phyloP scores from a whole-genome alignment of 2,329 filamentous ascomycete genomes.

The Aspergillus sp. region DNA sequence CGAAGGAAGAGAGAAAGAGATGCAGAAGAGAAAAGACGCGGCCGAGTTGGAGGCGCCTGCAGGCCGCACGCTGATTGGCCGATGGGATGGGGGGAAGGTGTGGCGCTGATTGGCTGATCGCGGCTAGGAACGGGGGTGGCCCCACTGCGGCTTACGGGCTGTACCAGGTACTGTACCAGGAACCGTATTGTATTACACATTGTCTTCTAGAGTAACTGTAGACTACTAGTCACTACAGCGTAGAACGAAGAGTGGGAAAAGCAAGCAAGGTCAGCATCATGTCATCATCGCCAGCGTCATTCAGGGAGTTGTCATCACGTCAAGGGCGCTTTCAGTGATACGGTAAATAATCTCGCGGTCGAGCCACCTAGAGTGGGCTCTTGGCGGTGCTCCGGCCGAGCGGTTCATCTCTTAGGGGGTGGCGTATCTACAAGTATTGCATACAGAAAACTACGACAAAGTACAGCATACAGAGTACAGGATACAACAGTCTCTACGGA shows the following conservation, averaged over 20 bases:
- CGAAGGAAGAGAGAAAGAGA: slow-evolving; percentile 10
- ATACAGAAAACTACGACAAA: neutral
- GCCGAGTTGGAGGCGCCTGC: slow-evolving; percentile 6
- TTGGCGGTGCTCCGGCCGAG: no score
- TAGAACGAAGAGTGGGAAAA: no score
- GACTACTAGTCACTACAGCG: no score
- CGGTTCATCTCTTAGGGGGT: neutral
- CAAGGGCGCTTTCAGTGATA: no score
- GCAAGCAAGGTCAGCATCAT: no score
- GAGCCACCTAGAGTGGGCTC: no score
- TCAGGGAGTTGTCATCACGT: no score
- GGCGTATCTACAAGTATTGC: neutral
- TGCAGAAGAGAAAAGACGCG: slow-evolving; percentile 7
- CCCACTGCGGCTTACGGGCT: neutral
- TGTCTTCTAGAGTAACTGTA: neutral
- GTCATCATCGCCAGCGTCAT: no score
- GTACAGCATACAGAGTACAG: neutral
- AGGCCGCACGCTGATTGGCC: slow-evolving; percentile 5
- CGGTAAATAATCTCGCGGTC: no score
- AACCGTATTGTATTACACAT: neutral
- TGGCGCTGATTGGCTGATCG: slow-evolving; percentile 17
- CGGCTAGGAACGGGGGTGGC: slow-evolving; percentile 13
- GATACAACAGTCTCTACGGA: no score
- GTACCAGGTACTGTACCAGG: neutral
- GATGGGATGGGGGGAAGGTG: slow-evolving; percentile 9